Evolutionary conservation across 1,284 basidiomycete genomes (phyloP), one percentile per base, ranked within the genome.

Genomic region (Malassezia restricta): DNA sequence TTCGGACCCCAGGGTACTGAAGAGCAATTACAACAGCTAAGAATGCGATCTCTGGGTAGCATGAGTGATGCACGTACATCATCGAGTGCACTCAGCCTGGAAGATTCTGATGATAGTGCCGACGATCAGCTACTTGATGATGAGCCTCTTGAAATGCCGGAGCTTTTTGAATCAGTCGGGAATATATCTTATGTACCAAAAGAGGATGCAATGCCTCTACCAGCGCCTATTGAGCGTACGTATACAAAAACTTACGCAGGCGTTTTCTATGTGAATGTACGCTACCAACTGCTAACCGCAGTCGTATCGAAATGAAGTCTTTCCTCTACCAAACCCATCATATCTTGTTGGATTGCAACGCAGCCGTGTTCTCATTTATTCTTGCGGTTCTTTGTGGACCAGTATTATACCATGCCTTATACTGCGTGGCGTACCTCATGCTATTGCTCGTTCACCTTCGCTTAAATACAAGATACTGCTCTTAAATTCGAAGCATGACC

Each of bases 301-400:
- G 53, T 51, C 69, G 0, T 70, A 68, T 43, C 47, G 54, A 6
- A 63, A 77, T 70, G 87, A 92, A 75, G 85, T 95, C 46, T 84
- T 86, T 66, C 90, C 90, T 6, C 78, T 81, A 24, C 88, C 90
- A 0, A 92, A 91, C 68, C 80, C 82, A 1, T 85, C 86, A 40
- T 89, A 85, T 67, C 70, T 94, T 27, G 74, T 80, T 5, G 80
- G 81, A 33, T 75, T 95, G 3, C 74, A 75, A 1, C 75, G 79
- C n/a, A 80, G 80, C 50, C 80, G 84, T 59, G 78, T 85, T 1
- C 76, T 95, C 30, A 82, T 95, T 4, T 94, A 92, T 74, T 89
- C 87, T 2, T 91, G 64, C 71, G 89, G 88, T 1, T 91, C 87
- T 0, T 76, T 94, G 2, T 95, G 87, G 87, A 94, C 90, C 1